Conservation (phyloP, 306 rosid genomes). For the Quercus parvula region DNA sequence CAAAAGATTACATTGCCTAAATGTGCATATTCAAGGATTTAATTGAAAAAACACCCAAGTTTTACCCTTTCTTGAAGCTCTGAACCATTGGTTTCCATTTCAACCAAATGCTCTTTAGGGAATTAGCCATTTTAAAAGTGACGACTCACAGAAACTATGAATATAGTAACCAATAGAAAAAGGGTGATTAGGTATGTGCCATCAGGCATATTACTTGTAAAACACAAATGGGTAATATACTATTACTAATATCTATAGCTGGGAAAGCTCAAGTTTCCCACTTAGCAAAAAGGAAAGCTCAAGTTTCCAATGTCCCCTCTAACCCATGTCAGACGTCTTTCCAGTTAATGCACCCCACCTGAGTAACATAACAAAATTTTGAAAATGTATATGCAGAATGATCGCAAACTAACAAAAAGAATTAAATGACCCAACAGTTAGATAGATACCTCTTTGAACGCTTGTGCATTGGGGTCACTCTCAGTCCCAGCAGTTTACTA, state of each 20-base stretch:
- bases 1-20: not conserved
- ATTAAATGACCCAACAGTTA: conserved; percentile 19
- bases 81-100: conserved; percentile 18
- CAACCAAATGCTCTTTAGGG: conserved; percentile 16
- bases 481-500: conserved; percentile 49
- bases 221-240: not conserved
- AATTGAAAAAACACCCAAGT: conserved; percentile 7
- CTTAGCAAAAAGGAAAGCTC: conserved; percentile 17
- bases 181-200: not conserved
- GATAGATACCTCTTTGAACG: conserved; percentile 74
- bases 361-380: conserved; percentile 11
- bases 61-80: conserved; percentile 9
- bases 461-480: conserved; percentile 55
- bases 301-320: conserved; percentile 23
- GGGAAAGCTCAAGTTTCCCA: conserved; percentile 30
- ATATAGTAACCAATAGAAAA: conserved; percentile 1
- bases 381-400: conserved; percentile 6
- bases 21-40: not conserved
- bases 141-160: conserved; percentile 20
- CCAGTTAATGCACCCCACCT: conserved; percentile 19
- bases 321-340: conserved; percentile 18
- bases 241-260: conserved; percentile 5
- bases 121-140: conserved; percentile 18
- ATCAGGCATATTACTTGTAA: conserved; percentile 5
- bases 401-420: conserved; percentile 28